Base-by-base conservation (phyloP, 106 monocot species). In the Alisma plantagoaquatica region DNA sequence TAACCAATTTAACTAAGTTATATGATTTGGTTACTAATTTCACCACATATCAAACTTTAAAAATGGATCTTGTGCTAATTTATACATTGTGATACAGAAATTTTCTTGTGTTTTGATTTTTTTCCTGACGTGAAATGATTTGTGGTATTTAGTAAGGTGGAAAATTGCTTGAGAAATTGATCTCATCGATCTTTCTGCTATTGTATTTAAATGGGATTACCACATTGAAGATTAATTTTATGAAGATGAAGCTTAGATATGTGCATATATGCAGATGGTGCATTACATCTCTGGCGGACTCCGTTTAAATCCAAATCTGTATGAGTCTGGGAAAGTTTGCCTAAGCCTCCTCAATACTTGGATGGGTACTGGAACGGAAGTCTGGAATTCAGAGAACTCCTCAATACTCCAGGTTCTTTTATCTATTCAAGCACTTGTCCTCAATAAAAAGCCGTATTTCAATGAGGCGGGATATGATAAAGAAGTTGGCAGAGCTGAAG, bases 291-390 rank as follows among this genome's bases (percentile, higher is more conserved):
- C 86, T 42, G 77, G 77, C 25, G 86, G 86, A 31, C 81, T 86
- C 16, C 76, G 77, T 2, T n/a, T 86, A 61, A 87, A 82, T 43
- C 87, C 87, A 7, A 87, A 87, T 32, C 45, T 87, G n/a, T 87
- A 87, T 15, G 87, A 87, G 50, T 77, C 81, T 0, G 87, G n/a
- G n/a, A n/a, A n/a, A n/a, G n/a, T n/a, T n/a, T n/a, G n/a, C n/a
- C n/a, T n/a, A n/a, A n/a, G n/a, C 57, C 81, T 87, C 50, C 81
- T 87, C 17, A 87, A 81, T 15, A 87, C 87, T 46, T 87, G 87
- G 87, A 52, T 59, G 10, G 87, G 87, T 14, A 65, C 64, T 27
- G 81, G 77, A 18, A 75, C 59, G 27, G 87, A 87, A 75, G 74
- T 65, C 7, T 87, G 87, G 87, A 54, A 75, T 62, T 69, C 87